Evolutionary conservation across 306 rosid genomes (phyloP), one percentile per base, ranked within the genome.

Genomic region (Astragalus glycyphyllos): DNA sequence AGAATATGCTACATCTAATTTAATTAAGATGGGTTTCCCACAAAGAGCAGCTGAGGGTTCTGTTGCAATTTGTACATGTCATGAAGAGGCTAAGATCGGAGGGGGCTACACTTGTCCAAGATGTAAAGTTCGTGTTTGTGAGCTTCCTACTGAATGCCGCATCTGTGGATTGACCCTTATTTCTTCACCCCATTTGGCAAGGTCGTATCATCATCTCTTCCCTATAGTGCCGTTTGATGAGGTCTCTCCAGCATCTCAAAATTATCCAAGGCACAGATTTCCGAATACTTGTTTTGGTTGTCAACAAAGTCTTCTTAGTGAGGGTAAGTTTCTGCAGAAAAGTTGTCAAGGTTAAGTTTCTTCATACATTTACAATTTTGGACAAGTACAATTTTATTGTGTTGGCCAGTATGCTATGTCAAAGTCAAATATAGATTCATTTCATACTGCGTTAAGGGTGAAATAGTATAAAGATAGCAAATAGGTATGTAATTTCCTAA

Each of bases 21-120:
- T 90, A 83, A 90, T 94, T 65, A 94, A 94, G 88, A 91, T 94
- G 96, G 97, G 99, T 7, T 94, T 94, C 78, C 99, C 99, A 20
- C 99, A 94, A 84, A 86, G 99, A 86, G 97, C 92, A 23, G 97
- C 90, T 13, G 99, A 90, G 83, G 81, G 95, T 76, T 87, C 96
- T 73, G 83, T 94, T 16, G 97, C 96, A 46, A 94, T 90, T 62
- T 90, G 97, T 74, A 83, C 95, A 13, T 91, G 97, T 74, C 99
- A 94, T 62, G 90, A 89, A 79, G 96, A 91, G 78, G 96, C 96
- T 35, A 94, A 91, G 80, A 87, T 80, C 0, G 95, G 95, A 77
- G 97, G 88, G 75, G 97, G 99, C 48, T 94, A 87, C 83, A 87
- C 87, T 61, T 94, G 99, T 78, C 96, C 99, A 13, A 84, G 96